Evolutionary conservation across 2,329 filamentous ascomycete species (phyloP), one percentile per base, ranked within the genome.

Genomic region (Trichoderma endophyticum): DNA sequence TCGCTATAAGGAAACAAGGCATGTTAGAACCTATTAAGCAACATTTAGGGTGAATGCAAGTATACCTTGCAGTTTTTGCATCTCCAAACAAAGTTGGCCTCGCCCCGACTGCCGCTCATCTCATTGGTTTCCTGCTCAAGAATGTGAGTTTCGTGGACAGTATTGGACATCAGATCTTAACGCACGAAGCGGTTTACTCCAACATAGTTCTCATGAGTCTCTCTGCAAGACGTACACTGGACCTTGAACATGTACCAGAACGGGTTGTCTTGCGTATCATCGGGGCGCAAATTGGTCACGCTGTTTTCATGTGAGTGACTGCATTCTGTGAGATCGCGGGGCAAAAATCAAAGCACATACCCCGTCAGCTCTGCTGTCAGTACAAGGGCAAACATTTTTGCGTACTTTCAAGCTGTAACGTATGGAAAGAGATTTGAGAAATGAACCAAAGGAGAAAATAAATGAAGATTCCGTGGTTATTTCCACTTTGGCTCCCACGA

Each of bases 11-110:
- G 18, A 60, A 12, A 43, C 6, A 9, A n/a, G 24, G 51, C 15
- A 18, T 51, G 51, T 51, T 18, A 43, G 43, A 24, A 12, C 5
- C 39, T 21, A 28, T 26, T 1, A 3, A 5, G 4, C 0, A 39
- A 3, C 3, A 9, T 9, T 63, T 36, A 15, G 3, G 2, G 14
- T 14, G 0, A 48, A n/a, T 24, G 6, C 18, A 26, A 21, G 11
- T 26, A 30, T 76, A 96, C 94, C 89, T 96, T 97, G 90, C 96
- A 99, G 80, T 96, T 95, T 83, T 97, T 97, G 88, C 96, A 99
- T 82, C 91, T 95, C 95, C 96, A 99, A n/a, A 99, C 96, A 82
- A 99, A 99, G 82, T 98, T 98, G 73, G 96, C 96, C 82, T 98
- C 95, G 75, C 96, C 96, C 78, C 94, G 89, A 81, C 95, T 98